Evolutionary conservation across 352 stramenopile species (phyloP), one percentile per base, ranked within the genome.

Genomic region (Pythium sukuiense): DNA sequence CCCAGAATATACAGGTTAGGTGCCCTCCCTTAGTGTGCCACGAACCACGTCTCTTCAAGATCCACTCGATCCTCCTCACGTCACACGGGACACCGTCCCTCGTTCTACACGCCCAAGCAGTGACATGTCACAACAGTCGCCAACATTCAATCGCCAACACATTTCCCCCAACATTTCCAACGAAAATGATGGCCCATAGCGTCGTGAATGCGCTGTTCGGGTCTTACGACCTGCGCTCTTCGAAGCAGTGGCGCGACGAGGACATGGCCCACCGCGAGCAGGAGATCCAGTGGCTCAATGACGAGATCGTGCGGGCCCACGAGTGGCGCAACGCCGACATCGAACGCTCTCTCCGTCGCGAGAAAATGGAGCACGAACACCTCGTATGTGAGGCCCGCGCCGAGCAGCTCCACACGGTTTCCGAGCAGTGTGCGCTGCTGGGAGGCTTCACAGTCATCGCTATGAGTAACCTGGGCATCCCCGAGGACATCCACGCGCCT

Each of bases 191-290:
- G 81, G 76, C 77, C 30, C 74, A 72, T 43, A 76, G 50, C 43
- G 80, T 91, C 13, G 79, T 91, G 62, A 84, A 69, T 59, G 83
- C 85, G 27, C 67, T 93, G 37, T 91, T 93, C 65, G 85, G 85
- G 62, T 90, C 85, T 8, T 93, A 93, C 64, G 82, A 93, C 65
- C 73, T 93, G 49, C 73, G 76, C 57, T 88, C 83, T 57, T 80
- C 85, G 54, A 89, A 91, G 70, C 79, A 89, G 55, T 93, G 85
- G 85, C 77, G 85, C 26, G 73, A 88, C 57, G 85, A 93, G 55
- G 82, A 92, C 71, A 79, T 91, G 63, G 55, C 67, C 9, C 67
- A 81, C 61, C 81, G 83, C 6, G 81, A 89, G 61, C 81, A 91
- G 65, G 76, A 91, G 71, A 72, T 85, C n/a, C 85, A 91, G 67